Evolutionary conservation across 805 yeast species (phyloP).

Genomic region (Candida jianshihensis): DNA sequence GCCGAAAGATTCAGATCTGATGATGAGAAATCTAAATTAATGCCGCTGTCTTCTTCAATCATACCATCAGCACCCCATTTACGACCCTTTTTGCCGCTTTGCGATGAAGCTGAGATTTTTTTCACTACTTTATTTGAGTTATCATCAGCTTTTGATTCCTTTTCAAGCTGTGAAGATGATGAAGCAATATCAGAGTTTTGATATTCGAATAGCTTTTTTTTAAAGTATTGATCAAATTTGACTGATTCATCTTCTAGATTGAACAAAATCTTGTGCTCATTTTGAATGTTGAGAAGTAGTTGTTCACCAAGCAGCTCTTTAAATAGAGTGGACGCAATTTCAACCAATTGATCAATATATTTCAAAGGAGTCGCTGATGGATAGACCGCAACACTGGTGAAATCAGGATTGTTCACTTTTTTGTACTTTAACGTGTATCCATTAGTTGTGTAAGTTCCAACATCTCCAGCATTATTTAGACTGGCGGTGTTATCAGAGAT

Average conservation of each 20-base stretch:
- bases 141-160: slow-evolving; percentile 1
- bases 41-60: slow-evolving; percentile 37
- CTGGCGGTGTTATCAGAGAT: slow-evolving; percentile 30
- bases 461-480: slow-evolving; percentile 17
- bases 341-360: slow-evolving; percentile 29
- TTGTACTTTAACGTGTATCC: slow-evolving; percentile 40
- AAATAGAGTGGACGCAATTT: slow-evolving; percentile 22
- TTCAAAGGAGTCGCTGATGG: slow-evolving; percentile 30
- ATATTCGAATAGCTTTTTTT: slow-evolving; percentile 27
- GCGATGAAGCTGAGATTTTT: slow-evolving; percentile 11
- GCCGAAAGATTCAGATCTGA: slow-evolving; percentile 17
- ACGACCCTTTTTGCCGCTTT: slow-evolving; percentile 32
- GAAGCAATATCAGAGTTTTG: slow-evolving; percentile 5
- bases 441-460: slow-evolving; percentile 26
- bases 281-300: slow-evolving; percentile 19
- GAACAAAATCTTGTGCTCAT: slow-evolving; percentile 22
- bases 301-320: slow-evolving; percentile 26
- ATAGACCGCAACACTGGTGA: slow-evolving; percentile 38
- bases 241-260: slow-evolving; percentile 27
- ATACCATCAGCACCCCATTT: slow-evolving; percentile 65
- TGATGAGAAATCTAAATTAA: slow-evolving; percentile 50
- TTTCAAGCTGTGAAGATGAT: background rate
- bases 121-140: slow-evolving; percentile 4
- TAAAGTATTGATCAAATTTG: slow-evolving; percentile 33
- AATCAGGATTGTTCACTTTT: slow-evolving; percentile 33